Conservation (phyloP, 2,329 filamentous ascomycete genomes). For the Eutypa lata region DNA sequence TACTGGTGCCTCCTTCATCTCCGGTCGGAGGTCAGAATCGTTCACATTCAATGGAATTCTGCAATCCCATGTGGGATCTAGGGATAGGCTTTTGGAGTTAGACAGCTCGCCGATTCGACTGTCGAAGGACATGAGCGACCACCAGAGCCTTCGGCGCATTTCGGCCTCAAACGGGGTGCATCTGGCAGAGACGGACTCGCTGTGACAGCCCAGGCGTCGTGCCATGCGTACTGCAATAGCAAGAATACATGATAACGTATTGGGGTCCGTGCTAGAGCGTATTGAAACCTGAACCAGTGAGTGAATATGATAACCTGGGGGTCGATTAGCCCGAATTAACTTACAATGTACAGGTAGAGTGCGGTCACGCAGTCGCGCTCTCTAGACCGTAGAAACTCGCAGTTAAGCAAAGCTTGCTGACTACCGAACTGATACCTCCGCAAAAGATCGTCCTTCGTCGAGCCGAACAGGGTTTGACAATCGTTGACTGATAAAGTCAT, state of each 20-base stretch:
- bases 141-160: slow-evolving; percentile 61
- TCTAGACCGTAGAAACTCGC: slow-evolving; percentile 44
- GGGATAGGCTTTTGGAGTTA: slow-evolving; percentile 27
- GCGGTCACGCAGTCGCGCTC: slow-evolving; percentile 55
- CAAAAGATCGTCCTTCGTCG: slow-evolving; percentile 38
- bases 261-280: slow-evolving; percentile 39
- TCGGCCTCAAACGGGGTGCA: slow-evolving; percentile 48
- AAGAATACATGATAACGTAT: slow-evolving; percentile 49
- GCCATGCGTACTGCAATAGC: slow-evolving; percentile 55
- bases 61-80: slow-evolving; percentile 40
- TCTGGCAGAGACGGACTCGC: slow-evolving; percentile 34
- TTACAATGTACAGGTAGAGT: slow-evolving; percentile 54
- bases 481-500: slow-evolving; percentile 40
- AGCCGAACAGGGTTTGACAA: slow-evolving; percentile 39
- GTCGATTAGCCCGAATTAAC: too few species aligned
- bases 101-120: slow-evolving; percentile 51
- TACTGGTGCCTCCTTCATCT: slow-evolving; percentile 33
- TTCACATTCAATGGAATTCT: slow-evolving; percentile 40
- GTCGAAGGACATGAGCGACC: slow-evolving; percentile 57
- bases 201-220: slow-evolving; percentile 52
- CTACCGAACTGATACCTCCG: slow-evolving; percentile 45
- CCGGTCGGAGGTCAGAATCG: slow-evolving; percentile 42
- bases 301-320: background rate
- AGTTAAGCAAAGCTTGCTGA: slow-evolving; percentile 52
- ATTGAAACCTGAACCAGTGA: slow-evolving; percentile 42